Percentiles rank a stretch among this genome's conserved stretches.
Conservation (phyloP, 2,329 filamentous ascomycete genomes). For the Verticillium nubilum region DNA sequence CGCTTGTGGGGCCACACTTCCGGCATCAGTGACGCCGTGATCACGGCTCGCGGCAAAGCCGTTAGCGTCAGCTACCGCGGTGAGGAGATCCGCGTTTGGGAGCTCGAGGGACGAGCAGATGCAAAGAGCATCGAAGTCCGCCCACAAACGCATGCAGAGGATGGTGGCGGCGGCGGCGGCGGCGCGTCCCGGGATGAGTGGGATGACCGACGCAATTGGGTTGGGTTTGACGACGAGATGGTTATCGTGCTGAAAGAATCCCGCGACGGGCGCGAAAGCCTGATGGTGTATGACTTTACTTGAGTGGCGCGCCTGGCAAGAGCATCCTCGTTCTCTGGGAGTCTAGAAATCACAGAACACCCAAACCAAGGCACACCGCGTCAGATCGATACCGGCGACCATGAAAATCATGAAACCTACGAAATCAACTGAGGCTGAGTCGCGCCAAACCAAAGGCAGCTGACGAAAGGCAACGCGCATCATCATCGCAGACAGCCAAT, state of each 20-base stretch:
- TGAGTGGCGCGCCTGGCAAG: constrained; percentile 13
- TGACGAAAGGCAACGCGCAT: neutral
- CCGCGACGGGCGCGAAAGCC: constrained; percentile 59
- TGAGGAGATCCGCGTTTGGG: constrained; percentile 79
- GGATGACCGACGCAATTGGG: constrained; percentile 55
- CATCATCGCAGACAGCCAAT: no score
- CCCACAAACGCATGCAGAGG: constrained; percentile 21
- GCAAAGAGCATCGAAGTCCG: constrained; percentile 47
- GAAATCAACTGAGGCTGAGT: neutral
- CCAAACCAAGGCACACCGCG: no score
- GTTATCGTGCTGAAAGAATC: constrained; percentile 80
- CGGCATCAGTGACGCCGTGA: constrained; percentile 78
- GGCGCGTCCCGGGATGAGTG: constrained; percentile 18
- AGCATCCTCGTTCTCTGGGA: no score
- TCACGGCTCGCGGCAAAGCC: constrained; percentile 78
- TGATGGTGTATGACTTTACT: constrained; percentile 89
- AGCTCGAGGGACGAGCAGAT: constrained; percentile 66
- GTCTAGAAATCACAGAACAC: no score
- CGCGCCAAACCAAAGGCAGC: neutral
- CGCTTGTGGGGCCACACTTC: constrained; percentile 90
- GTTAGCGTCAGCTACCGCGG: constrained; percentile 83
- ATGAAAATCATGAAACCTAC: neutral
- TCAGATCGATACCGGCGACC: no score
- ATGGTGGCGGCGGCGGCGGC: neutral
- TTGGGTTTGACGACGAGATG: constrained; percentile 88